These are phyloP conservation scores for Tetrahymena borealis DNA, from an alignment of 73 alveolate species.

Conservation along the genomic window DNA sequence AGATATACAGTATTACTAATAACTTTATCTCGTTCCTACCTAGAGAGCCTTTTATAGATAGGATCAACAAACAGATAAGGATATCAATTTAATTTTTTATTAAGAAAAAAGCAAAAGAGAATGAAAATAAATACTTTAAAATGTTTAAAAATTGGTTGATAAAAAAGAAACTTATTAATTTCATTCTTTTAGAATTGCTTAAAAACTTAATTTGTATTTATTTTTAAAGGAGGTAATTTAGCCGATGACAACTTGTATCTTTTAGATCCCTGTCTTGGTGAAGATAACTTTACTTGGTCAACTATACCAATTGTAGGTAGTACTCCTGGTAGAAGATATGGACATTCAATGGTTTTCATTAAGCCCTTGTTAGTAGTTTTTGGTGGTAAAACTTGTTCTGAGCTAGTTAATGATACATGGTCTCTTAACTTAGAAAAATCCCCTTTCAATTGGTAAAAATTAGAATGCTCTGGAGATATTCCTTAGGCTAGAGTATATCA, in stretches of 20 bases:
- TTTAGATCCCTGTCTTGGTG: slow-evolving; percentile 73
- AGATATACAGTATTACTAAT: no score
- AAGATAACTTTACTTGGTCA: slow-evolving; percentile 92
- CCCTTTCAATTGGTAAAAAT: slow-evolving; percentile 83
- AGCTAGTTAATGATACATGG: slow-evolving; percentile 91
- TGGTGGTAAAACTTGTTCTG: slow-evolving; percentile 95
- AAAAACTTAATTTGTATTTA: no score
- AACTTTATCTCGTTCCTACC: no score
- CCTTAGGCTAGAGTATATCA: slow-evolving; percentile 96
- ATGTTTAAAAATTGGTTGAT: no score
- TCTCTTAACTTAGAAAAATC: slow-evolving; percentile 75
- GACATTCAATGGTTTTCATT: slow-evolving; percentile 89
- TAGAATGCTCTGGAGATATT: slow-evolving; percentile 70
- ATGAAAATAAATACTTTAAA: no score
- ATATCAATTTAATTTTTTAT: no score
- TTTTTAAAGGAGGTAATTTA: slow-evolving; percentile 75
- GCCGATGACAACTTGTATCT: slow-evolving; percentile 81
- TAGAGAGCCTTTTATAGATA: no score
- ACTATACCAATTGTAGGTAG: slow-evolving; percentile 97
- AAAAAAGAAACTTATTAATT: no score
- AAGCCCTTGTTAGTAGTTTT: slow-evolving; percentile 90
- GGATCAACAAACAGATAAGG: no score
- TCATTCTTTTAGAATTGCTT: no score
- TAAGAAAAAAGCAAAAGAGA: no score
- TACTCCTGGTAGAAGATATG: slow-evolving; percentile 99